These are phyloP conservation scores for Aureobasidium sp. DNA, from an alignment of 2,329 filamentous ascomycete species.

Conservation along the genomic window DNA sequence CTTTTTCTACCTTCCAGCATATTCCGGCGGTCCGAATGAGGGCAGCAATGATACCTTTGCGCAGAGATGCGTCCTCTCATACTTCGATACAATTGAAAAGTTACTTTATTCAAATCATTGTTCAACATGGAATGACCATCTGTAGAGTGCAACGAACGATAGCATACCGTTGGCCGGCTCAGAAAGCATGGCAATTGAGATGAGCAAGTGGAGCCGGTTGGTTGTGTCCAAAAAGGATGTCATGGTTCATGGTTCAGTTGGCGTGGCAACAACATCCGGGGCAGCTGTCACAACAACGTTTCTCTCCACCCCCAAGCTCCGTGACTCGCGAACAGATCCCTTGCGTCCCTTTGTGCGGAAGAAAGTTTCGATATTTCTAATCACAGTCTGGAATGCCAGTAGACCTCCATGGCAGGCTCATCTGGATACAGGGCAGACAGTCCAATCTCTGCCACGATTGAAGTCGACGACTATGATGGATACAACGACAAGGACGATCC, in stretches of 20 bases:
- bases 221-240: background rate
- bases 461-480: background rate
- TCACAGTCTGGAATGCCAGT: background rate
- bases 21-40: background rate
- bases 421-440: background rate
- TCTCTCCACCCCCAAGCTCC: conserved; percentile 6
- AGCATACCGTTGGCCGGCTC: background rate
- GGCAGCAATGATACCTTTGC: background rate
- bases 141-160: background rate
- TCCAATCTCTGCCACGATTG: background rate
- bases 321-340: background rate
- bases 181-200: background rate
- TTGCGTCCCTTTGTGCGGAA: background rate
- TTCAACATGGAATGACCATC: background rate
- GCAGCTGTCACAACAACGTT: background rate
- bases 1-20: background rate
- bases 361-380: background rate
- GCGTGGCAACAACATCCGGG: background rate
- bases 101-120: background rate
- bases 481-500: background rate
- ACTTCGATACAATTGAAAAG: background rate
- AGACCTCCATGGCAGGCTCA: background rate
- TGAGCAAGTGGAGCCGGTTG: background rate
- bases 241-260: background rate
- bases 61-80: background rate